Base-by-base conservation (phyloP, 495 filamentous ascomycete genomes). In the Schizothecium vesticola region DNA sequence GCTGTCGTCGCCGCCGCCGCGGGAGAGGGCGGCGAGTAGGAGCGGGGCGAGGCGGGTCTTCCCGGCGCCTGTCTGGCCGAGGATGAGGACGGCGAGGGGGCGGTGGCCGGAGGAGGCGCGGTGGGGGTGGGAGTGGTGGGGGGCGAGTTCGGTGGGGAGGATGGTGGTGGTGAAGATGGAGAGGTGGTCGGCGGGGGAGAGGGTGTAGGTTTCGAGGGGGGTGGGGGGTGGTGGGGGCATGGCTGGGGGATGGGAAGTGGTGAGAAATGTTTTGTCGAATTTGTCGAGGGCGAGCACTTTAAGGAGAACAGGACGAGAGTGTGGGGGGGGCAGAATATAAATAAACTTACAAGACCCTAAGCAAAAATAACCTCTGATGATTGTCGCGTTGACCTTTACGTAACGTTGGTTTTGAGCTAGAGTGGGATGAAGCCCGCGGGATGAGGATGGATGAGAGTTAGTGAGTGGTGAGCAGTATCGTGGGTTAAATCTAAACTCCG, bases 11-110 rank as follows among this genome's bases (percentile, higher is more conserved):
- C 56, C 58, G 13, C 13, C 13, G 33, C 1, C 10, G 25, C 56
- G 59, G 56, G 21, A 43, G 29, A 81, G 31, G 67, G 76, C 68
- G 22, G 24, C 3, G 36, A 66, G 66, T 60, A 81, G 65, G 22
- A 64, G 65, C 8, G 79, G 80, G 10, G 78, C 75, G 0, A 76
- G 69, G 60, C 73, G 75, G 58, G 80, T 79, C 51, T 82, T 82
- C 23, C 80, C 80, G 6, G 80, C 78, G 71, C 80, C 80, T 10
- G 80, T 82, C 62, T 82, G 80, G 62, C 80, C 80, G 19, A 79
- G 69, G 24, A 82, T 67, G 3, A 82, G 67, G 22, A 82, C 67
- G 26, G 79, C 79, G n/a, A 77, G 68, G 29, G 73, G 74, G 1
- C 25, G 26, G n/a, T 8, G 8, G 24, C 22, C 26, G 64, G 4